Base-by-base conservation (phyloP, 352 stramenopile genomes). In the Pythium volutum region DNA sequence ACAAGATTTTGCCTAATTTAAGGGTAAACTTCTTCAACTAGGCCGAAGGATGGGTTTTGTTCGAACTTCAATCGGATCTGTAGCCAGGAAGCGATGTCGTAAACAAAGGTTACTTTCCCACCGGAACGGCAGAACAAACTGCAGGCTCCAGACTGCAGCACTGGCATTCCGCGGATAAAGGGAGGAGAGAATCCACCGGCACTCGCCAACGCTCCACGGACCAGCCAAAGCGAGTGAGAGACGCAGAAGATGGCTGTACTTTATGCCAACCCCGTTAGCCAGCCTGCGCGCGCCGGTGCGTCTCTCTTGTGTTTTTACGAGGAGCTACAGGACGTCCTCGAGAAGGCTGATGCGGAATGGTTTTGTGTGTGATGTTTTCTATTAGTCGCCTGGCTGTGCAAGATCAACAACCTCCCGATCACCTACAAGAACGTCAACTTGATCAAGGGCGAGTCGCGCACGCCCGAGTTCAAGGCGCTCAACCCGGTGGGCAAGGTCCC, bases 371-470 rank as follows among this genome's bases (percentile, higher is more conserved):
- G 14, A 54, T 22, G 31, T 12, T 22, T 38, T 16, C 26, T 51
- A 22, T 31, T 49, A 91, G 81, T 89, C 12, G 55, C 70, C 55
- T 91, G 81, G 81, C 73, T 91, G 22, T 89, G 79, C 70, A 83
- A 87, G 74, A 38, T 84, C 42, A 78, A 91, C 59, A 61, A 91
- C 64, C 66, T 87, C 65, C 68, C 67, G 39, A 73, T 88, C 59
- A 61, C 77, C 42, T 85, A 78, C 77, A 79, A 84, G 52, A 74
- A 74, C 53, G 82, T 77, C 36, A 59, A 91, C 49, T 41, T 71
- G 23, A 43, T 61, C 31, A 89, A 88, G 63, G 69, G 79, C 11
- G 76, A 87, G 63, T 69, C 71, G 31, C 73, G 64, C 49, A 79
- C 81, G 12, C 60, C 74, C 43, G 67, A 68, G 27, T 91, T 88